phyloP scores from a whole-genome alignment of 2,329 filamentous ascomycete genomes.

The Magnaporthiopsis poae region DNA sequence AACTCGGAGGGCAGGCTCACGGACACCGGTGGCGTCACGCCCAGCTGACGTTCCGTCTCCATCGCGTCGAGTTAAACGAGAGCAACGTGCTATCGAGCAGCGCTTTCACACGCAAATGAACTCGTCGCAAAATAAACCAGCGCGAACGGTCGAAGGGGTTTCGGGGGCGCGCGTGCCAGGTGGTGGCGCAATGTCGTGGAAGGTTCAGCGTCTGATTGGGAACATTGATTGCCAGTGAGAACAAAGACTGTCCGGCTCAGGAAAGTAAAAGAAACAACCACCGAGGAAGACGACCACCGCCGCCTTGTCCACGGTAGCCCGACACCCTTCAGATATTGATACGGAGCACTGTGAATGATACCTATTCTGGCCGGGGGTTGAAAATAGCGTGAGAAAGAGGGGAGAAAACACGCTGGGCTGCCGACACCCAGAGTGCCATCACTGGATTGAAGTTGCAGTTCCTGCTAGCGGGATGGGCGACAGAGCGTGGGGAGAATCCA shows the following conservation, averaged over 20 bases:
- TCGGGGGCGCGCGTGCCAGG: background rate
- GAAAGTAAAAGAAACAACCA: background rate
- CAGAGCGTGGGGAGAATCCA: background rate
- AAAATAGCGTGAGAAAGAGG: background rate
- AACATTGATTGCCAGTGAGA: background rate
- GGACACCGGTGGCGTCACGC: slow-evolving; percentile 79
- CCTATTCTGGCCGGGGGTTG: background rate
- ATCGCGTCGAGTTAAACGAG: slow-evolving; percentile 8
- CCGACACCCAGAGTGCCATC: background rate
- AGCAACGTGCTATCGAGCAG: background rate
- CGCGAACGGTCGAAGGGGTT: background rate
- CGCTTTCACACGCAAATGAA: background rate
- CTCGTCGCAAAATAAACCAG: background rate
- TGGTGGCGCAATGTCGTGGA: background rate
- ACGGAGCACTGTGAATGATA: background rate
- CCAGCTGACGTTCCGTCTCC: slow-evolving; percentile 30
- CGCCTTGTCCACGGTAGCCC: background rate
- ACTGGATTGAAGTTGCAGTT: background rate
- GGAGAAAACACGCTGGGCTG: background rate
- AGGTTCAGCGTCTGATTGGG: background rate
- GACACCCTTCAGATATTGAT: background rate
- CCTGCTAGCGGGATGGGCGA: background rate
- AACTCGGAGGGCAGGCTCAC: slow-evolving; percentile 61
- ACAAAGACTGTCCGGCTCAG: background rate
- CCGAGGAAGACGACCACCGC: background rate